A percentile compares a stretch with the other conserved stretches of the same genome.
Conservation (phyloP, 805 yeast species). For the Pichia occidentalis region DNA sequence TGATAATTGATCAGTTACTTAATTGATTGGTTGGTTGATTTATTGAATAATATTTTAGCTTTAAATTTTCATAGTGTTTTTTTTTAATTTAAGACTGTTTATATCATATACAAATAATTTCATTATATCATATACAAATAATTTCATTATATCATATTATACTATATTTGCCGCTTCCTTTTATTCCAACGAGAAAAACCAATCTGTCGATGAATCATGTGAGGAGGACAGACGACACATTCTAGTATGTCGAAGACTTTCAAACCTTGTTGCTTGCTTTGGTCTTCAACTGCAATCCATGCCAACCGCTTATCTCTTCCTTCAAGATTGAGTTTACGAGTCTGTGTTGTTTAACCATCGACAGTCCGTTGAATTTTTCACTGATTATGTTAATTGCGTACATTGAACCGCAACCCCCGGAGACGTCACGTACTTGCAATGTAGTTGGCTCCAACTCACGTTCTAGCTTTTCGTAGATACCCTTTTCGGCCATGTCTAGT, state of each 20-base stretch:
- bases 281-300: constrained; percentile 84
- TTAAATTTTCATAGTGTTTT: too few species aligned
- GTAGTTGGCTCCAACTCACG: constrained; percentile 52
- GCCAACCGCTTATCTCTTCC: constrained; percentile 89
- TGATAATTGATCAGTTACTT: constrained; percentile 26
- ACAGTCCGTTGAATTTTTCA: constrained; percentile 64
- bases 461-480: constrained; percentile 51
- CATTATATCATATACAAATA: background rate
- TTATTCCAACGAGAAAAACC: too few species aligned
- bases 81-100: too few species aligned
- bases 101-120: background rate
- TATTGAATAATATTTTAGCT: too few species aligned
- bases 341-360: constrained; percentile 88
- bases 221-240: too few species aligned
- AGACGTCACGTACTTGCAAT: constrained; percentile 70
- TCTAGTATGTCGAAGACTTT: too few species aligned
- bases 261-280: constrained; percentile 41
- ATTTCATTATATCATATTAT: background rate
- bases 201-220: too few species aligned
- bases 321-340: constrained; percentile 74
- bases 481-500: constrained; percentile 40
- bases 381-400: constrained; percentile 79
- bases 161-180: too few species aligned
- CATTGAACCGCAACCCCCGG: constrained; percentile 99
- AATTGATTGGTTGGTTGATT: too few species aligned